Evolutionary conservation across 208 protist genomes (phyloP), one percentile per base, ranked within the genome.

Genomic region (Leishmania gerbilli): DNA sequence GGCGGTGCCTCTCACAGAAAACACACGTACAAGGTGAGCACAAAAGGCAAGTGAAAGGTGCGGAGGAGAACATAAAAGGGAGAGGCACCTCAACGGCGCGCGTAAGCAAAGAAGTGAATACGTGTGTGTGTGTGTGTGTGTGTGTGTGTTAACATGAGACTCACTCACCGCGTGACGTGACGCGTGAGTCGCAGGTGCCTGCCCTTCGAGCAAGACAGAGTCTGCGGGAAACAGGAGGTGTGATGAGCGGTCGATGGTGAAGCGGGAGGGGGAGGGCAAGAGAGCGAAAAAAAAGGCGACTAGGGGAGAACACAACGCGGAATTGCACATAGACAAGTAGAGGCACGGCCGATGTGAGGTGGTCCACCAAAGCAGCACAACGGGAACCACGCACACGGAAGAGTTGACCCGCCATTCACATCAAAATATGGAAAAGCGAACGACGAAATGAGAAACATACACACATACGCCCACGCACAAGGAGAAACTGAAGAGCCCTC

Each of bases 371-470:
- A 67, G 9, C 34, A n/a, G 21, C 68, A 17, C 2, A 7, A 74
- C 2, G 17, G 11, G 7, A 74, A 40, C 68, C 9, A 34, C 45
- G 31, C n/a, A 45, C 27, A 51, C n/a, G 37, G 40, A 0, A 74
- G 34, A 21, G 40, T 40, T n/a, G 3, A 60, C 0, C 51, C 51
- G 45, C 9, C 9, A 47, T 0, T 55, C 51, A 55, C 15, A 40
- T 42, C 1, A 31, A 55, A 11, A 11, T 21, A 67, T 55, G 42
- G 40, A 31, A 40, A 56, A 76, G 21, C 42, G 21, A 81, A 67
- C 76, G 49, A 67, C 1, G 71, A 80, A 64, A n/a, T 76, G 45
- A 68, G 1, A 77, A 13, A 42, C 49, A 64, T 31, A 60, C 51
- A 49, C 47, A 76, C 8, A 56, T 31, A 76, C 27, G 51, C 51